phyloP scores from a whole-genome alignment of 305 asterid genomes.

The Fraxinus angustifolia region DNA sequence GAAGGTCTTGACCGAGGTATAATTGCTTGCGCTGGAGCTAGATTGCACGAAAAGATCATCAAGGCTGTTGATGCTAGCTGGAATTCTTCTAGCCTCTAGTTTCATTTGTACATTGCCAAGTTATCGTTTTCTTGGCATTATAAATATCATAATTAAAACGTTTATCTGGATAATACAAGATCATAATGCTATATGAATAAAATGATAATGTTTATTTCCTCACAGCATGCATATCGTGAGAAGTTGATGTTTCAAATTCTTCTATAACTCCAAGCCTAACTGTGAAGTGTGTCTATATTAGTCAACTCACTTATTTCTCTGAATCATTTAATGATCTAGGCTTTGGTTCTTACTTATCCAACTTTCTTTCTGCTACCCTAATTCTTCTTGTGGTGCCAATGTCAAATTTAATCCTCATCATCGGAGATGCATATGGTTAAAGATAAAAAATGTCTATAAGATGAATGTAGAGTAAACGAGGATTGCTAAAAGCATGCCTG shows the following conservation, averaged over 20 bases:
- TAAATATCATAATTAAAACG: neutral
- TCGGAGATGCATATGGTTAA: neutral
- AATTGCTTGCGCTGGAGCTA: slow-evolving; percentile 64
- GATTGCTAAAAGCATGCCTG: neutral
- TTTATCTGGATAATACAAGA: neutral
- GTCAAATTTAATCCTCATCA: neutral
- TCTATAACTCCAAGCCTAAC: neutral
- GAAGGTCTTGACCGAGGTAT: slow-evolving; percentile 87
- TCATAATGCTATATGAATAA: neutral
- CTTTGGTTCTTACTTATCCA: neutral
- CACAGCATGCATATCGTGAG: neutral
- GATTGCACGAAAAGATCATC: slow-evolving; percentile 62
- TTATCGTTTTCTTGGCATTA: neutral
- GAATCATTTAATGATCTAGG: neutral
- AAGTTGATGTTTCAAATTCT: neutral
- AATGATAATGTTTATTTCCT: neutral
- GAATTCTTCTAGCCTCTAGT: slow-evolving; percentile 69
- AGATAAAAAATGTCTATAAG: neutral
- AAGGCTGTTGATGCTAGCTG: slow-evolving; percentile 77
- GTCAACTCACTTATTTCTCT: neutral
- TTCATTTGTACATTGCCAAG: neutral
- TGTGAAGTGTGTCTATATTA: neutral
- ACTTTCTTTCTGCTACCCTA: neutral
- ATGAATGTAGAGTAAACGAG: neutral
- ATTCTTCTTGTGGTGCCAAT: neutral